Evolutionary conservation across 1,284 basidiomycete genomes (phyloP).

Genomic region (Austroboletus niveus): DNA sequence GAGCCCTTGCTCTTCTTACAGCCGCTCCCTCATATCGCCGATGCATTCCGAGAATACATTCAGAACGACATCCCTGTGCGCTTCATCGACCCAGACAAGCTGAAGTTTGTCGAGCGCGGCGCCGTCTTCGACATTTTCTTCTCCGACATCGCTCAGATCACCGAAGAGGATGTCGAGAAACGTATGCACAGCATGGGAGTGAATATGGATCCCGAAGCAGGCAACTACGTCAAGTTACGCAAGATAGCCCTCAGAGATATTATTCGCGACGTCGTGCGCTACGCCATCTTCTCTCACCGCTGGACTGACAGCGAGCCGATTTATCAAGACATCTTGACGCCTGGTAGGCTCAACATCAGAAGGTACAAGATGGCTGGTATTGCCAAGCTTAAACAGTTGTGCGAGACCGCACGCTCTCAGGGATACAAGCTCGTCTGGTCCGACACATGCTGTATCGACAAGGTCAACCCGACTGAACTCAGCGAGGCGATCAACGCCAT

Average conservation of each 20-base stretch:
- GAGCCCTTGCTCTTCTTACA: not conserved
- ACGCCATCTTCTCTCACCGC: constrained; percentile 29
- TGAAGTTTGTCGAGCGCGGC: constrained; percentile 20
- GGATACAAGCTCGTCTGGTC: constrained; percentile 25
- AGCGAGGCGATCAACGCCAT: constrained; percentile 28
- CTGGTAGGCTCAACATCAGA: not conserved
- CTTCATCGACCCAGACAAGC: constrained; percentile 10
- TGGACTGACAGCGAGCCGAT: constrained; percentile 27
- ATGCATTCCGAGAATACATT: constrained; percentile 18
- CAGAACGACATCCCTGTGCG: constrained; percentile 26
- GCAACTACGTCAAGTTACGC: constrained; percentile 15
- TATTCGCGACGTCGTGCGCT: constrained; percentile 20
- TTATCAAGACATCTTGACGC: constrained; percentile 14
- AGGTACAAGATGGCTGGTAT: constrained; percentile 10
- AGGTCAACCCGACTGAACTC: constrained; percentile 19
- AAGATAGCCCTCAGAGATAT: constrained; percentile 17
- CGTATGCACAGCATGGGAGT: constrained; percentile 1
- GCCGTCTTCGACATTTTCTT: constrained; percentile 18
- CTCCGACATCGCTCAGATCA: constrained; percentile 17
- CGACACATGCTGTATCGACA: constrained; percentile 15
- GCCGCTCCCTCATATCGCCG: constrained; percentile 6
- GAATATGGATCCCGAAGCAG: constrained; percentile 11
- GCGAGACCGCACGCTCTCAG: constrained; percentile 15
- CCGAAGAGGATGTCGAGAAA: constrained; percentile 14
- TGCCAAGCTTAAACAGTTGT: constrained; percentile 20